Conservation (phyloP, 257 asterid genomes). For the Solanum rostratum region DNA sequence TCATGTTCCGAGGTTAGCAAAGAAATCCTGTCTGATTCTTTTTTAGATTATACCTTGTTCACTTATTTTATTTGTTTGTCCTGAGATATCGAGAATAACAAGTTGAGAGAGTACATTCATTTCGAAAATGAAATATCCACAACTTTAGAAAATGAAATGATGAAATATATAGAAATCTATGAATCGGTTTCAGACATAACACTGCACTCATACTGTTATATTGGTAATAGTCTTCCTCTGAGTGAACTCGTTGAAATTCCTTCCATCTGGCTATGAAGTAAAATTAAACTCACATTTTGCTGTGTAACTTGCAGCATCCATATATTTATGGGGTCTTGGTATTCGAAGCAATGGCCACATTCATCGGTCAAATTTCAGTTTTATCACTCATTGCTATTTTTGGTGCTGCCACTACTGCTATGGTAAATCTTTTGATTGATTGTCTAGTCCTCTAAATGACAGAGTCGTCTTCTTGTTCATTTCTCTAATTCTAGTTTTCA, state of each 20-base stretch:
- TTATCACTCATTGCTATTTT: conserved; percentile 74
- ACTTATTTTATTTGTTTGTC: not conserved
- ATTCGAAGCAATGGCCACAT: conserved; percentile 90
- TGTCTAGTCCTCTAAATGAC: not conserved
- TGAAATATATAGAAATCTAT: not conserved
- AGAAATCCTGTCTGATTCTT: not conserved
- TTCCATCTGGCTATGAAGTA: not conserved
- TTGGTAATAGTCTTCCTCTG: not conserved
- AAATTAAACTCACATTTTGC: not conserved
- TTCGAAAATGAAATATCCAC: not conserved
- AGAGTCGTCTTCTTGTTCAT: not conserved
- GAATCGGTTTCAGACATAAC: not conserved
- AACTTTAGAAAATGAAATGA: not conserved
- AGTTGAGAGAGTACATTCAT: not conserved
- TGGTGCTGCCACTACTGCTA: conserved; percentile 88
- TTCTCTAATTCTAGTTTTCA: not conserved
- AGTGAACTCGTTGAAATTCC: not conserved
- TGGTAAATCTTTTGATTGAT: conserved; percentile 25
- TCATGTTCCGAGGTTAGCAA: conserved; percentile 57
- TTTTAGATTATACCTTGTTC: not conserved
- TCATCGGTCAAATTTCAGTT: conserved; percentile 76
- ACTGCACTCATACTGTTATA: not conserved
- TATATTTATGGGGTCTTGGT: conserved; percentile 65
- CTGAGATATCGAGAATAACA: not conserved
- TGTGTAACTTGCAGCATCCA: conserved; percentile 51